Percentiles rank a stretch among this genome's conserved stretches.
phyloP scores from a whole-genome alignment of 2,329 filamentous ascomycete genomes.

The Neoascochyta sp. region DNA sequence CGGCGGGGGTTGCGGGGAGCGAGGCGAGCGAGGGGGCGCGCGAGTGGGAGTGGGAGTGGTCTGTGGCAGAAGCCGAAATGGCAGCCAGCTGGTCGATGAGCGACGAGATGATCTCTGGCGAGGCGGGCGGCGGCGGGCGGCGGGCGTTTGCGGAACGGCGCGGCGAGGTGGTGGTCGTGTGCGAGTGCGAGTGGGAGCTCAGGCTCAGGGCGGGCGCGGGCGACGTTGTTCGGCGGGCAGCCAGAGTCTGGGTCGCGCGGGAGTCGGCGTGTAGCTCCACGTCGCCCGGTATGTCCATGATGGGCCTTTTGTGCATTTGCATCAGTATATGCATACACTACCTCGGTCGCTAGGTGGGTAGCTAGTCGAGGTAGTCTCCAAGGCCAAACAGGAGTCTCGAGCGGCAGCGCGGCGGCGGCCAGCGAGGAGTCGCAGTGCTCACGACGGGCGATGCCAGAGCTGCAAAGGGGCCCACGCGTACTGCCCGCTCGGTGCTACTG shows the following conservation, averaged over 20 bases:
- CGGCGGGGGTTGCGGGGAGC: constrained; percentile 31
- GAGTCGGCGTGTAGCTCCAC: constrained; percentile 17
- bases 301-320: too few relatives aligned
- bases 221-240: constrained; percentile 28
- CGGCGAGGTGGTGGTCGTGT: constrained; percentile 4
- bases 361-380: too few relatives aligned
- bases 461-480: too few relatives aligned
- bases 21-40: too few relatives aligned
- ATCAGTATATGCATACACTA: too few relatives aligned
- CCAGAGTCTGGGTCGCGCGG: constrained; percentile 19
- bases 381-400: too few relatives aligned
- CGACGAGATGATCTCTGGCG: constrained; percentile 66
- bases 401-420: too few relatives aligned
- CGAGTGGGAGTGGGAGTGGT: constrained; percentile 63
- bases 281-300: too few relatives aligned
- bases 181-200: constrained; percentile 11
- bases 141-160: constrained; percentile 36
- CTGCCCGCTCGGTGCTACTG: too few relatives aligned
- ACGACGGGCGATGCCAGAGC: too few relatives aligned
- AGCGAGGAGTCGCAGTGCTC: too few relatives aligned
- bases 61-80: constrained; percentile 61
- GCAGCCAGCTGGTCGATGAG: constrained; percentile 60
- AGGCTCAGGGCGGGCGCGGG: constrained; percentile 19
- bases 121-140: constrained; percentile 42
- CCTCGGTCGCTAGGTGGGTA: too few relatives aligned